phyloP scores from a whole-genome alignment of 225 moss, liverwort and hornwort genomes.

The Sphagnum tenellum region DNA sequence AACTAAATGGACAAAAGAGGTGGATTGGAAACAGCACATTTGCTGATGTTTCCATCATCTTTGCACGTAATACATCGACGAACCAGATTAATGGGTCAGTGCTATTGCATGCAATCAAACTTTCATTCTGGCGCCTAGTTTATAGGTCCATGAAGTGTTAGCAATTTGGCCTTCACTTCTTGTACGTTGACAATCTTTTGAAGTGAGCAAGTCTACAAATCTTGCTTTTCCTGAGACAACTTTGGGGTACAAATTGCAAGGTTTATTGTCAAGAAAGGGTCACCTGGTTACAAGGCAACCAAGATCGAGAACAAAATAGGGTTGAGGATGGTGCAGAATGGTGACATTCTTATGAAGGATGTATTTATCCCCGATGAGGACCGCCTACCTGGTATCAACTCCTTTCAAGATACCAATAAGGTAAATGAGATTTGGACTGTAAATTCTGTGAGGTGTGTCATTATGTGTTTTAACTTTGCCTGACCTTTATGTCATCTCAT shows the following conservation, averaged over 20 bases:
- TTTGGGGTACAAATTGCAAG: slow-evolving; percentile 11
- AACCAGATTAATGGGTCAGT: slow-evolving; percentile 92
- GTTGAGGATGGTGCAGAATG: slow-evolving; percentile 92
- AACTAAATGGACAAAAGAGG: slow-evolving; percentile 79
- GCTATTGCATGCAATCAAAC: not conserved
- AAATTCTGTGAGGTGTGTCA: too few relatives aligned
- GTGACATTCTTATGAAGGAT: slow-evolving; percentile 60
- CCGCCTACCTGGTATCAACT: slow-evolving; percentile 72
- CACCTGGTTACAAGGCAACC: slow-evolving; percentile 65
- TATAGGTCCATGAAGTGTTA: too few relatives aligned
- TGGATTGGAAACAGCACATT: slow-evolving; percentile 98
- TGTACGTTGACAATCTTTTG: too few relatives aligned
- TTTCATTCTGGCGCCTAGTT: too few relatives aligned
- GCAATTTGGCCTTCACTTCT: too few relatives aligned
- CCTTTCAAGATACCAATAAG: slow-evolving; percentile 81
- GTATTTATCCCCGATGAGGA: slow-evolving; percentile 80
- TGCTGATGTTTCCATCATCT: slow-evolving; percentile 78
- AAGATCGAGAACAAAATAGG: slow-evolving; percentile 99
- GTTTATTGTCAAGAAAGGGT: slow-evolving; percentile 78
- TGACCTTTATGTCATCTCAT: too few relatives aligned
- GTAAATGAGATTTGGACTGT: slow-evolving; percentile 8
- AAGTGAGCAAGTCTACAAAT: too few relatives aligned
- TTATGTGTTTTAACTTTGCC: too few relatives aligned
- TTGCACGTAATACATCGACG: slow-evolving; percentile 65
- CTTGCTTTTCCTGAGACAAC: too few relatives aligned